Percentiles rank a stretch among this genome's conserved stretches.
phyloP scores from a whole-genome alignment of 2,329 filamentous ascomycete genomes.

The Alternaria tenuissima region DNA sequence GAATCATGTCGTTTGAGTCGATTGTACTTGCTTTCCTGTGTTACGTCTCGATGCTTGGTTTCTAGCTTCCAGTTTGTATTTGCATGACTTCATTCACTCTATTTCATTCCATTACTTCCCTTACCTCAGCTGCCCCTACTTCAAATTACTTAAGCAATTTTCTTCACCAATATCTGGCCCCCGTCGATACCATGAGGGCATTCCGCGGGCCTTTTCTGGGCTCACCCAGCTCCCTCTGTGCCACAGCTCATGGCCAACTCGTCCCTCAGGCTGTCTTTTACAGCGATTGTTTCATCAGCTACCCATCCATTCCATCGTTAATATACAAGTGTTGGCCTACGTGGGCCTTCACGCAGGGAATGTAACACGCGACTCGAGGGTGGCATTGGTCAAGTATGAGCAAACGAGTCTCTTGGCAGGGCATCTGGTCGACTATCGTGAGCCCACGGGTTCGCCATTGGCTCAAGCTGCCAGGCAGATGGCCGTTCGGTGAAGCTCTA shows the following conservation, averaged over 20 bases:
- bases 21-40: neutral
- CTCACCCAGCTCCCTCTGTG: neutral
- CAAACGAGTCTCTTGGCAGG: conserved; percentile 24
- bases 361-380: conserved; percentile 11
- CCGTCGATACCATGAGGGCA: neutral
- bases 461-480: conserved; percentile 13
- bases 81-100: neutral
- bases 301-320: conserved; percentile 8
- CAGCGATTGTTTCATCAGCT: conserved; percentile 3
- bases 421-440: conserved; percentile 15
- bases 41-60: neutral
- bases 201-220: neutral
- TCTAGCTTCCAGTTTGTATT: neutral
- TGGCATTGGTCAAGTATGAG: conserved; percentile 6
- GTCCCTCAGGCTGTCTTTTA: neutral
- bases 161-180: neutral
- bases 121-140: neutral
- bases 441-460: conserved; percentile 12
- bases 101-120: neutral
- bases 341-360: neutral
- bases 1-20: neutral
- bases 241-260: neutral
- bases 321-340: neutral
- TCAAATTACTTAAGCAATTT: neutral
- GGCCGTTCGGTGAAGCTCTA: conserved; percentile 5